phyloP scores from a whole-genome alignment of 2,329 filamentous ascomycete genomes.

The Cercospora sp. region DNA sequence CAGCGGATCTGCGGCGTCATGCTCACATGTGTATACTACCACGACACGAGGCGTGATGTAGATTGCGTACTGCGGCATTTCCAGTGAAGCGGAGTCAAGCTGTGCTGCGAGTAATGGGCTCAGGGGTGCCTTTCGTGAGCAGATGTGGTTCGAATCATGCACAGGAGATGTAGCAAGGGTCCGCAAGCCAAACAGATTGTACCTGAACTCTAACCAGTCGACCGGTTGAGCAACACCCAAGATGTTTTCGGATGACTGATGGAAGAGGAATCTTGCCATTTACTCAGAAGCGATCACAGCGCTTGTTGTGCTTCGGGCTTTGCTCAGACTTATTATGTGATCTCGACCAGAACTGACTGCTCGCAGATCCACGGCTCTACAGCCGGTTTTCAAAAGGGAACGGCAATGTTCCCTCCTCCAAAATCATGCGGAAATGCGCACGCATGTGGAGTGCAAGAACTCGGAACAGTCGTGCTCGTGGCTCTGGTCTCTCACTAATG shows the following conservation, averaged over 20 bases:
- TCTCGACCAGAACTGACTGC: background rate
- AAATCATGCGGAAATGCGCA: background rate
- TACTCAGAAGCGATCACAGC: background rate
- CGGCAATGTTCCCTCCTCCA: background rate
- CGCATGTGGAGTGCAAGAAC: background rate
- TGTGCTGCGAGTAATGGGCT: conserved; percentile 5
- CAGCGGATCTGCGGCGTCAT: background rate
- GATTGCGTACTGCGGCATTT: background rate
- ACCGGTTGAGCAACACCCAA: background rate
- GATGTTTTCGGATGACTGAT: background rate
- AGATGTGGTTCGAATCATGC: background rate
- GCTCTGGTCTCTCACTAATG: background rate
- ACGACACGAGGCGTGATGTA: background rate
- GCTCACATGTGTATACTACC: background rate
- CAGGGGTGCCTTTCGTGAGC: background rate
- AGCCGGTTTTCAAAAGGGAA: background rate
- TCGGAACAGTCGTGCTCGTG: background rate
- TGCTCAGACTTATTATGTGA: background rate
- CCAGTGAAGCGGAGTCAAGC: background rate
- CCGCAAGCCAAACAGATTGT: background rate
- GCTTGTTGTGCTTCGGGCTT: background rate
- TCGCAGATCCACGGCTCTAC: background rate
- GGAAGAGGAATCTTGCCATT: background rate
- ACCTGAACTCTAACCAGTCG: conserved; percentile 2
- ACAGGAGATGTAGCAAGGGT: background rate